Evolutionary conservation across 495 filamentous ascomycete species (phyloP).

Genomic region (Penicillium cinerascens): DNA sequence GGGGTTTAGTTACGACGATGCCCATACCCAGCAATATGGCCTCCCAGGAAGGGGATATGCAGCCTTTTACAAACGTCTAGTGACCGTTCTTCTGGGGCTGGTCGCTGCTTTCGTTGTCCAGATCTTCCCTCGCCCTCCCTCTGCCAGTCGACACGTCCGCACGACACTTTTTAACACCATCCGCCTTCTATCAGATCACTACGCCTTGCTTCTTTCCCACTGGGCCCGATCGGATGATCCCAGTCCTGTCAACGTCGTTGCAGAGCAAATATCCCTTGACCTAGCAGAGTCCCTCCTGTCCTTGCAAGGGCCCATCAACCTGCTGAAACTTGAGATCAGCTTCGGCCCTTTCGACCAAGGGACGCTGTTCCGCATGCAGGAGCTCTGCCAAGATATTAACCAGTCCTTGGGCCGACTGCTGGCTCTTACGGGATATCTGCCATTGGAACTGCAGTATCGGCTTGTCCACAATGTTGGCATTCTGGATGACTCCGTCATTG

Average conservation of each 20-base stretch:
- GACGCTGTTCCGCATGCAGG: not conserved
- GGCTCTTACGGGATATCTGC: not conserved
- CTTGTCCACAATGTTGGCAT: not conserved
- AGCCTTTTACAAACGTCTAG: constrained; percentile 1
- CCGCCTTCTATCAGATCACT: not conserved
- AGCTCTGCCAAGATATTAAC: not conserved
- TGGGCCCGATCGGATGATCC: not conserved
- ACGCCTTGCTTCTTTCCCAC: constrained; percentile 1
- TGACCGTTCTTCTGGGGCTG: not conserved
- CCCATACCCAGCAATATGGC: not conserved
- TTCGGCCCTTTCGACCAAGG: not conserved
- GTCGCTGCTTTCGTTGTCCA: constrained; percentile 1
- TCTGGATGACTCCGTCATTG: not conserved
- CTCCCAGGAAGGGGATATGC: not conserved
- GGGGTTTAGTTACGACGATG: constrained; percentile 1
- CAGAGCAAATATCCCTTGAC: not conserved
- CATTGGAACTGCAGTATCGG: not conserved
- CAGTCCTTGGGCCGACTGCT: not conserved
- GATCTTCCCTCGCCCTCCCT: not conserved
- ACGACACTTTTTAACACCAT: not conserved
- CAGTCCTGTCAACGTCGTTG: constrained; percentile 3
- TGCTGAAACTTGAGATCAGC: not conserved
- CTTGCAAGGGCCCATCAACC: not conserved
- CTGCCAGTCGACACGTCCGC: not conserved
- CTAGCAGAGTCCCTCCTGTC: not conserved